These are phyloP conservation scores for Trametes maxima DNA, from an alignment of 768 basidiomycete genomes.

Conservation along the genomic window DNA sequence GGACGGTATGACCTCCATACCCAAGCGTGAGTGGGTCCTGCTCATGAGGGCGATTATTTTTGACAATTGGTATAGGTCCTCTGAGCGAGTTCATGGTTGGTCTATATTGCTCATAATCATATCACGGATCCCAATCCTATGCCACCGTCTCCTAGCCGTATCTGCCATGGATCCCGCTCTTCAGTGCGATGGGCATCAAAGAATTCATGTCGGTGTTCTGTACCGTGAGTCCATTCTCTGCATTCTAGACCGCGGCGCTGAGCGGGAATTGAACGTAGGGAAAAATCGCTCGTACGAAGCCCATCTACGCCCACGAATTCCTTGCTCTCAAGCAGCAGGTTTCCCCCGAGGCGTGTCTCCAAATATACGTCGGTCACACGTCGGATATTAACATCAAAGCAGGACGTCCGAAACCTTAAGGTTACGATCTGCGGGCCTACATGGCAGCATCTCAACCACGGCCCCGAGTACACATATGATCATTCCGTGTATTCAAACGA, in stretches of 20 bases:
- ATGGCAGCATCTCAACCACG: constrained; percentile 72
- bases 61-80: neutral
- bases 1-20: constrained; percentile 58
- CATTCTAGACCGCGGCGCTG: neutral
- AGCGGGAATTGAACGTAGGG: constrained; percentile 39
- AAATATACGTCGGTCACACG: neutral
- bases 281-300: constrained; percentile 59
- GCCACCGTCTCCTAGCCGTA: constrained; percentile 15
- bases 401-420: constrained; percentile 70
- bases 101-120: constrained; percentile 20
- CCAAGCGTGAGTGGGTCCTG: constrained; percentile 41
- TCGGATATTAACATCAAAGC: neutral
- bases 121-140: constrained; percentile 5
- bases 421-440: constrained; percentile 69
- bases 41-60: neutral
- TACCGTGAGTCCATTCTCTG: constrained; percentile 22
- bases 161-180: constrained; percentile 27
- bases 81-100: constrained; percentile 20
- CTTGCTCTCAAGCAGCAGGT: constrained; percentile 58
- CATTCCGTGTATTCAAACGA: constrained; percentile 60
- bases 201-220: constrained; percentile 25
- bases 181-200: constrained; percentile 24
- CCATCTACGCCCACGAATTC: constrained; percentile 65
- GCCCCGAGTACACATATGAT: constrained; percentile 56
- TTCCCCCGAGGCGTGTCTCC: constrained; percentile 48